These are phyloP conservation scores for Epichloe sylvatica DNA, from an alignment of 2,329 filamentous ascomycete species.

Conservation along the genomic window DNA sequence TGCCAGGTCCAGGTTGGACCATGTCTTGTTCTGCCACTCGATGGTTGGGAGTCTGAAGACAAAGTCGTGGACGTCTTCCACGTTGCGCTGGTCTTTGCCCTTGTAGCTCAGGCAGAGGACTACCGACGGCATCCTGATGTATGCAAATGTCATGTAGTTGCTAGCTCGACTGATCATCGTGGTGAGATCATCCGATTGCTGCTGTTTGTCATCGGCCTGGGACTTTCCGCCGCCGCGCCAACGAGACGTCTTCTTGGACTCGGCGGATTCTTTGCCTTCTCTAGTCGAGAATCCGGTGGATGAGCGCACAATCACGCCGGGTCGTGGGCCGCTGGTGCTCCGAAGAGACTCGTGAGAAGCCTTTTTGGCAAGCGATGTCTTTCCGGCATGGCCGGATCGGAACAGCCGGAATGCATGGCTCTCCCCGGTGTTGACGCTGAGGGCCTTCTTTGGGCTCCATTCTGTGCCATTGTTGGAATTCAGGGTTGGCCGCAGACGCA, in stretches of 20 bases:
- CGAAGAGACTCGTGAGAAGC: constrained; percentile 43
- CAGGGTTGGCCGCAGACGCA: constrained; percentile 71
- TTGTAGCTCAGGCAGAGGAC: constrained; percentile 95
- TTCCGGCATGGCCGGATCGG: constrained; percentile 28
- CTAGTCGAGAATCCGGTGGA: constrained; percentile 31
- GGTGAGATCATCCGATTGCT: constrained; percentile 73
- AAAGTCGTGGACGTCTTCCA: constrained; percentile 94
- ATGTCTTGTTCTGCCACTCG: constrained; percentile 97
- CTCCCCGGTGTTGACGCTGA: constrained; percentile 29
- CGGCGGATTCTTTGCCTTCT: constrained; percentile 23
- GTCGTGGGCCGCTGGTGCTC: constrained; percentile 24
- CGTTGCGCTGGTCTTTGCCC: constrained; percentile 84
- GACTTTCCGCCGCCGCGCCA: constrained; percentile 40
- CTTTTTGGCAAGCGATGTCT: constrained; percentile 32
- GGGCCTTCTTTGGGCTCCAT: constrained; percentile 29
- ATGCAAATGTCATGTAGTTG: constrained; percentile 93
- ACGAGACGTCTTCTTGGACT: constrained; percentile 33
- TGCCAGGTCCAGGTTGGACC: constrained; percentile 92
- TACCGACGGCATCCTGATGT: constrained; percentile 89
- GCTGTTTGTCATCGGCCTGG: constrained; percentile 41
- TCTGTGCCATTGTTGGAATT: constrained; percentile 36
- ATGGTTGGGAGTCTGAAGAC: constrained; percentile 90
- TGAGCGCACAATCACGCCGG: constrained; percentile 29
- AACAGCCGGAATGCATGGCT: constrained; percentile 40
- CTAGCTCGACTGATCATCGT: constrained; percentile 94